Percentiles rank a stretch among this genome's conserved stretches.
phyloP scores from a whole-genome alignment of 768 basidiomycete genomes.

The Podaxis mareebaensis region DNA sequence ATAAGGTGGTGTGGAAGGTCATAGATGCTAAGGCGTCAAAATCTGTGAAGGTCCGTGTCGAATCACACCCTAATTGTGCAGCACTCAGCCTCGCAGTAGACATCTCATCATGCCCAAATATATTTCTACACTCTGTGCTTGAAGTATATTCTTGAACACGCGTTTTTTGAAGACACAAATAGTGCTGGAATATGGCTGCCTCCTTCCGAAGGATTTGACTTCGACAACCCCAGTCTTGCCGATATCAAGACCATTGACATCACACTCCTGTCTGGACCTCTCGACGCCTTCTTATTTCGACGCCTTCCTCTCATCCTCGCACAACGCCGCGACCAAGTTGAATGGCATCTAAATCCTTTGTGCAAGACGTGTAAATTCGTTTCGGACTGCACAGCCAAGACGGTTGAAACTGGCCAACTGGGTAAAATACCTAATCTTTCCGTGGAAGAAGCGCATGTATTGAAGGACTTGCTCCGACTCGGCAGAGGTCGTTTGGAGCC shows the following conservation, averaged over 20 bases:
- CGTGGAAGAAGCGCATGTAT: conserved; percentile 40
- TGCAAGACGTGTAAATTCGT: conserved; percentile 46
- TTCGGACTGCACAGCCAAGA: conserved; percentile 33
- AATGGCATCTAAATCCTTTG: conserved; percentile 52
- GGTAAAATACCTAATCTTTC: conserved; percentile 51
- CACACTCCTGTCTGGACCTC: conserved; percentile 38
- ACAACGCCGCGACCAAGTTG: conserved; percentile 31
- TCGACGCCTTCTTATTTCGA: conserved; percentile 45
- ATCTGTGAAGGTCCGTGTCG: conserved; percentile 40
- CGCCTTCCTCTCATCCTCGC: conserved; percentile 41
- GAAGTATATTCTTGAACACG: conserved; percentile 33
- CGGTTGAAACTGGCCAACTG: conserved; percentile 36
- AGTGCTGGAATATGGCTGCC: conserved; percentile 50
- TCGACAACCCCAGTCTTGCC: conserved; percentile 31
- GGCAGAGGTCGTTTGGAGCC: conserved; percentile 18
- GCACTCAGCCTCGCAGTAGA: conserved; percentile 27
- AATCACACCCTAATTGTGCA: background rate
- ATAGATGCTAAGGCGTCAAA: conserved; percentile 53
- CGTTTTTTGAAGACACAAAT: conserved; percentile 33
- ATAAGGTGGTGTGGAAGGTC: conserved; percentile 43
- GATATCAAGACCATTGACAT: conserved; percentile 42
- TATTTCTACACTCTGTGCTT: conserved; percentile 52
- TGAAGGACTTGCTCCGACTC: conserved; percentile 39
- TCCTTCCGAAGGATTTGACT: conserved; percentile 36
- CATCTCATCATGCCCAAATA: conserved; percentile 52